These are phyloP conservation scores for Thymus quinquecostatus DNA, from an alignment of 257 asterid genomes.

Conservation along the genomic window DNA sequence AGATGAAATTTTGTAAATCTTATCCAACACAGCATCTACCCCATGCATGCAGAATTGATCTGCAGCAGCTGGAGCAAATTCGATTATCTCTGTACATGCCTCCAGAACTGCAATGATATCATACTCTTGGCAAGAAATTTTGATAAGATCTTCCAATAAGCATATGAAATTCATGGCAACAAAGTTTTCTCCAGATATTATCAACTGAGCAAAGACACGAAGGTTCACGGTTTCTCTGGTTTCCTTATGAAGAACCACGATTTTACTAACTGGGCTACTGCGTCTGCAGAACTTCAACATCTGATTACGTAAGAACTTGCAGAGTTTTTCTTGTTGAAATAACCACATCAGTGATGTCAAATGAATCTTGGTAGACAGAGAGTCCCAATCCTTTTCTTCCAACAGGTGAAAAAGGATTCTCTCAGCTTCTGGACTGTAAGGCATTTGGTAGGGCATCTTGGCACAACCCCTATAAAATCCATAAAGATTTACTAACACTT, in stretches of 20 bases:
- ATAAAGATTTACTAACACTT: conserved; percentile 62
- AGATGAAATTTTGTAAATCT: conserved; percentile 43
- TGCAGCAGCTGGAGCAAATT: conserved; percentile 71
- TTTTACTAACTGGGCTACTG: conserved; percentile 39
- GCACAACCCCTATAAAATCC: conserved; percentile 83
- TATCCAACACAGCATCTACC: conserved; percentile 56
- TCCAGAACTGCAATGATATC: conserved; percentile 62
- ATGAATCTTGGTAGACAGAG: conserved; percentile 68
- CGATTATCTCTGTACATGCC: conserved; percentile 52
- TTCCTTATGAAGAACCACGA: conserved; percentile 38
- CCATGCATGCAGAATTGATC: conserved; percentile 76
- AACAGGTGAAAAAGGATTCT: conserved; percentile 63
- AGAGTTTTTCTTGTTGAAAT: conserved; percentile 89
- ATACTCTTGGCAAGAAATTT: conserved; percentile 49
- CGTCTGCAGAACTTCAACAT: conserved; percentile 64
- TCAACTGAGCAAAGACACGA: conserved; percentile 64
- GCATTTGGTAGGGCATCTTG: conserved; percentile 74
- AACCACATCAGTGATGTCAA: conserved; percentile 76
- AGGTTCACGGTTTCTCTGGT: conserved; percentile 46
- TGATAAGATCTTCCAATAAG: conserved; percentile 62
- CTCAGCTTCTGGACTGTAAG: conserved; percentile 92
- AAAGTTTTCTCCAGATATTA: conserved; percentile 65
- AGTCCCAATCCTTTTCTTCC: conserved; percentile 77
- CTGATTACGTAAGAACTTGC: conserved; percentile 63
- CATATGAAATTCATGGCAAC: conserved; percentile 56